These are phyloP conservation scores for Psilocybe mexicana DNA, from an alignment of 1,284 basidiomycete genomes.

Conservation along the genomic window DNA sequence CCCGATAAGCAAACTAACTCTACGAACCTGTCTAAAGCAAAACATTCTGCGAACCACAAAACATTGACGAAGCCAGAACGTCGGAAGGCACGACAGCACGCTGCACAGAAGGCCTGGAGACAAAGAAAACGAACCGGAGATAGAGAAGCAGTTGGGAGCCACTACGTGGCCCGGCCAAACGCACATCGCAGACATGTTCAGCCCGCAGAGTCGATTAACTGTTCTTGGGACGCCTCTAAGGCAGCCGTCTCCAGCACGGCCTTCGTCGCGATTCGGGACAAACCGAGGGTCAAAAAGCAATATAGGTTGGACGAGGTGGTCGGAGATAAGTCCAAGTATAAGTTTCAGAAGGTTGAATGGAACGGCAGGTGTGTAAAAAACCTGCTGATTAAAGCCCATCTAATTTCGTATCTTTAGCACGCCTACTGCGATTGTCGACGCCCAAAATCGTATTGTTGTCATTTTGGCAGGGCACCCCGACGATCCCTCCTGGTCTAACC, in stretches of 20 bases:
- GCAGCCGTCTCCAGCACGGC: neutral
- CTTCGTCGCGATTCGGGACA: neutral
- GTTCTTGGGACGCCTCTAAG: too few species aligned
- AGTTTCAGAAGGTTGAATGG: conserved; percentile 4
- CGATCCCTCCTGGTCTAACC: neutral
- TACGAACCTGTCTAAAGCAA: too few species aligned
- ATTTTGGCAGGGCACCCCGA: conserved; percentile 7
- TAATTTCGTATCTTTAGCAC: neutral
- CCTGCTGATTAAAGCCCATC: neutral
- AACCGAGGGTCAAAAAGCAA: neutral
- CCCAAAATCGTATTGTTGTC: neutral
- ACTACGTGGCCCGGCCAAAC: too few species aligned
- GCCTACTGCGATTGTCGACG: conserved; percentile 3
- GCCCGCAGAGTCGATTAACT: too few species aligned
- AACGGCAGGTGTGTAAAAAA: conserved; percentile 5
- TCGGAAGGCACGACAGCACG: too few species aligned
- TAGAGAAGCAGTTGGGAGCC: too few species aligned
- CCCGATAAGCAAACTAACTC: too few species aligned
- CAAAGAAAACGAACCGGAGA: too few species aligned
- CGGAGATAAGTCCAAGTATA: conserved; percentile 1
- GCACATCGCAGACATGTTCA: too few species aligned
- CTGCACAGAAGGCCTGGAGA: too few species aligned
- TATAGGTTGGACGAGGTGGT: neutral
- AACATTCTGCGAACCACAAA: too few species aligned
- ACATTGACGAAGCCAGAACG: too few species aligned